Base-by-base conservation (phyloP, 345 rosid species). In the Dipteronia dyeriana region DNA sequence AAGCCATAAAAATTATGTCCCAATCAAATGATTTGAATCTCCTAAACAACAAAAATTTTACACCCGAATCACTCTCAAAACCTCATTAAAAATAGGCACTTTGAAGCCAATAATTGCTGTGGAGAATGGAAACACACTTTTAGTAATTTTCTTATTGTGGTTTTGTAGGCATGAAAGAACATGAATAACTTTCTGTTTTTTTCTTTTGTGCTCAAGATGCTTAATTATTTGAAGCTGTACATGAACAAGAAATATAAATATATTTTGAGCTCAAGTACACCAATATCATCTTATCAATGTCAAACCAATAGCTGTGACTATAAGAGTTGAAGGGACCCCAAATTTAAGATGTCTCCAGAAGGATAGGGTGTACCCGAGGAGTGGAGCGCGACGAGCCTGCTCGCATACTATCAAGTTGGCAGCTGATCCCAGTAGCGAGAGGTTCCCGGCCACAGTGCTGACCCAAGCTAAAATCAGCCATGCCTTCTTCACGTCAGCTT, bases 331-430 rank as follows among this genome's bases (percentile, higher is more conserved):
- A 43, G 98, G 98, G 64, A 90, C 73, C 57, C 98, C 97, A 19
- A 90, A 91, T 71, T 85, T 89, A 23, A 95, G 82, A 67, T 95
- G 97, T 38, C 80, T 89, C 87, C 88, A 90, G 76, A 95, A 92
- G 47, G 95, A 85, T 43, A 92, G 81, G 5, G 84, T 87, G 86
- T 91, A 90, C 1, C 88, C 90, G 16, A 84, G 73, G 12, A 68
- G 75, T 1, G 86, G 83, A 59, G 92, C 82, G 7, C 93, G 82
- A 16, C 85, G 79, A 66, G 98, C 98, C 86, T 95, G 93, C 78
- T 92, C 97, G n/a, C 98, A 90, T 66, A 92, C 95, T 63, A 92
- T 92, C 88, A 95, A 80, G 82, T 95, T 95, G 3, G 97, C 95
- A 0, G 97, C 97, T 7, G 98, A 93, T 5, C 98, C 98, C 26